phyloP scores from a whole-genome alignment of 345 rosid genomes.

The Boechera divaricarpa region DNA sequence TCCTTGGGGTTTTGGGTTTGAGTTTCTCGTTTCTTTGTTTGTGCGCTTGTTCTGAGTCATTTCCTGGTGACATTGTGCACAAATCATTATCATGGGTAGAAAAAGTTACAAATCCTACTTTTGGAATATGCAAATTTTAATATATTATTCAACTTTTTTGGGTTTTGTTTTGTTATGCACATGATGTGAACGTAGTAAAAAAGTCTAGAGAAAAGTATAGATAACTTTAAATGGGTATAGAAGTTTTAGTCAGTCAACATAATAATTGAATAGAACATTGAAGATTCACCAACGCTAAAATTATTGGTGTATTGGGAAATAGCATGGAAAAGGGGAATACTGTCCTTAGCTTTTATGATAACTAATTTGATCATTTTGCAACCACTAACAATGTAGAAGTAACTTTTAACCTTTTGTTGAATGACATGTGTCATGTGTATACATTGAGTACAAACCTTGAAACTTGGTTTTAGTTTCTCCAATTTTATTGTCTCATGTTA shows the following conservation, averaged over 20 bases:
- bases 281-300: constrained; percentile 17
- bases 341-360: constrained; percentile 3
- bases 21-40: neutral
- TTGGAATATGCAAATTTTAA: neutral
- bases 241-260: constrained; percentile 15
- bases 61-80: constrained; percentile 22
- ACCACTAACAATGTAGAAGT: neutral
- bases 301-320: constrained; percentile 27
- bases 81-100: constrained; percentile 22
- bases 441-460: too few species aligned
- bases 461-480: too few species aligned
- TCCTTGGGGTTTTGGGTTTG: constrained; percentile 26
- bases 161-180: constrained; percentile 3
- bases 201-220: neutral
- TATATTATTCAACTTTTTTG: neutral
- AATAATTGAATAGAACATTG: constrained; percentile 14
- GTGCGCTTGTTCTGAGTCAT: constrained; percentile 20
- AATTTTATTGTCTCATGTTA: too few species aligned
- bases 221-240: neutral
- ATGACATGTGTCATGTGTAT: too few species aligned
- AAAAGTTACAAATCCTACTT: constrained; percentile 21
- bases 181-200: constrained; percentile 5
- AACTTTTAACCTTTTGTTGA: too few species aligned
- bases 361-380: constrained; percentile 15
- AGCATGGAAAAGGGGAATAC: constrained; percentile 14